phyloP scores from a whole-genome alignment of 129 eudicot genomes.

The Tanacetum coccineum region DNA sequence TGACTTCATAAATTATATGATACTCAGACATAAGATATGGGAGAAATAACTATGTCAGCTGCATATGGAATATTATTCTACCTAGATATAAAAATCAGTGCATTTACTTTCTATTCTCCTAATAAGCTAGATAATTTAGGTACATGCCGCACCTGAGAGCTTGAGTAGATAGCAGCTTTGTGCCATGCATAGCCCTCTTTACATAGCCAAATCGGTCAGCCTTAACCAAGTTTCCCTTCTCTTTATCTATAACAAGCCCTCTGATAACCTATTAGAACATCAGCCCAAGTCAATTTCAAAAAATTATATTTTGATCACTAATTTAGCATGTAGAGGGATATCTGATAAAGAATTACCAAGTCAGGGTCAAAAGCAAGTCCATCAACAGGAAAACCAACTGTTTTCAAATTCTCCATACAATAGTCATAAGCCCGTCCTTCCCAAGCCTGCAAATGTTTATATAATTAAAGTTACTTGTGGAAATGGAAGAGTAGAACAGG shows the following conservation, averaged over 20 bases:
- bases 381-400: constrained; percentile 91
- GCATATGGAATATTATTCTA: neutral
- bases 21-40: constrained; percentile 1
- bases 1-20: constrained; percentile 13
- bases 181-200: constrained; percentile 99
- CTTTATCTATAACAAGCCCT: constrained; percentile 98
- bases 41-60: neutral
- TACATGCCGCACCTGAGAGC: constrained; percentile 57
- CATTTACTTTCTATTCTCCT: no score
- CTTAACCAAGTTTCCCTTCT: constrained; percentile 91
- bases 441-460: constrained; percentile 72
- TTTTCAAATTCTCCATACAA: constrained; percentile 80
- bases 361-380: constrained; percentile 97
- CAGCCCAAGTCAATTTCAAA: constrained; percentile 5
- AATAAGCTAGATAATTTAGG: neutral
- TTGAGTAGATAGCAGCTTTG: constrained; percentile 79
- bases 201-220: constrained; percentile 98
- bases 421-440: constrained; percentile 98
- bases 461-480: constrained; percentile 8
- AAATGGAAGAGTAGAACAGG: neutral
- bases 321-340: neutral
- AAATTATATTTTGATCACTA: constrained; percentile 2
- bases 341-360: constrained; percentile 43
- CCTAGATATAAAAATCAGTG: neutral
- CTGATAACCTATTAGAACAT: constrained; percentile 65